phyloP scores from a whole-genome alignment of 2,329 filamentous ascomycete species.

The Colletotrichum neosansevieriae region DNA sequence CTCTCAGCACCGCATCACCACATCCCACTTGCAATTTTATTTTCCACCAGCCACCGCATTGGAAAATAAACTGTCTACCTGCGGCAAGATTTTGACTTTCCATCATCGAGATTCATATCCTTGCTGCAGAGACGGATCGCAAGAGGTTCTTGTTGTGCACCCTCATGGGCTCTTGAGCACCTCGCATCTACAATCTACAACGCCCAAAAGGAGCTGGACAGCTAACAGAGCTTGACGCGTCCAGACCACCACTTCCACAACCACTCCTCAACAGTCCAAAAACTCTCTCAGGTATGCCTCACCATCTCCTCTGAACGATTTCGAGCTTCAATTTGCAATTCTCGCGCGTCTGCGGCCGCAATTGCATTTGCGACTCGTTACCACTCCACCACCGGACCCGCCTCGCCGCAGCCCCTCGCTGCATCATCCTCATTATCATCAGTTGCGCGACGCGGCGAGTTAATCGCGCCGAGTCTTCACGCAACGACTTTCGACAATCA shows the following conservation, averaged over 20 bases:
- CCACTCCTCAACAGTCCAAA: constrained; percentile 43
- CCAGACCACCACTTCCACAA: constrained; percentile 48
- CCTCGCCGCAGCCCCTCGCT: constrained; percentile 36
- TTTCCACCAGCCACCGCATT: background rate
- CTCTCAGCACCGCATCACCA: constrained; percentile 53
- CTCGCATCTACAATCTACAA: constrained; percentile 38
- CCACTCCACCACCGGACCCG: constrained; percentile 36
- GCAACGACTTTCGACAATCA: background rate
- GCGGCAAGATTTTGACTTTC: constrained; percentile 46
- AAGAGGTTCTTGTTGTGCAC: too few relatives aligned
- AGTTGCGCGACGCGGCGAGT: background rate
- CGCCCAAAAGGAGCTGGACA: constrained; percentile 34
- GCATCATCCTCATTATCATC: background rate
- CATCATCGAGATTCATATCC: background rate
- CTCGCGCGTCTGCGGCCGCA: constrained; percentile 49
- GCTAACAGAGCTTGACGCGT: constrained; percentile 48
- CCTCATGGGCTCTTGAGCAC: background rate
- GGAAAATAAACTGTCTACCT: background rate
- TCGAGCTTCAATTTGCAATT: constrained; percentile 52
- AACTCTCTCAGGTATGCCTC: constrained; percentile 52
- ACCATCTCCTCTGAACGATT: constrained; percentile 44
- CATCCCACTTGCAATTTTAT: constrained; percentile 43
- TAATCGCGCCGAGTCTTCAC: background rate
- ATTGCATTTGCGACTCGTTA: constrained; percentile 53
- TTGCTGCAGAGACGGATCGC: too few relatives aligned